Evolutionary conservation across 441 rosid species (phyloP), one percentile per base, ranked within the genome.

Genomic region (Eruca vesicaria): DNA sequence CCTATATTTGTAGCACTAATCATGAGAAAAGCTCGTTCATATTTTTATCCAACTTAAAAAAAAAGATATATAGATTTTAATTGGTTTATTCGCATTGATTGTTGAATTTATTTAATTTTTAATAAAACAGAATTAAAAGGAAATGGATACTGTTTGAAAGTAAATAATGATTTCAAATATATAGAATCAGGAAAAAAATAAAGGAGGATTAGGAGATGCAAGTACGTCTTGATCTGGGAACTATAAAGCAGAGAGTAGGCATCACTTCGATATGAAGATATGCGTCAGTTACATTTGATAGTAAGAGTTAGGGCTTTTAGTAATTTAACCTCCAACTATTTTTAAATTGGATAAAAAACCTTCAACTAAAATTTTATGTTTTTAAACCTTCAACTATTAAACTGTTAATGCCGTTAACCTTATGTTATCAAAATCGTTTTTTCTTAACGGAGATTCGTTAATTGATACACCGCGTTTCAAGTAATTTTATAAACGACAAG

Each of bases 1-100:
- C 76, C 66, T 59, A 71, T 9, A 65, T 48, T 70, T 77, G 76
- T 29, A 14, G 67, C 70, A 70, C 48, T 52, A 77, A 59, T 65
- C 76, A 36, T 71, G 41, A 76, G 45, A 55, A 57, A 63, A 55
- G 70, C 70, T 15, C 65, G 20, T 31, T 55, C 74, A 38, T 43
- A 69, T 62, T 56, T 48, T 59, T 9, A 19, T 75, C 4, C 7
- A 28, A 2, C 6, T 6, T 50, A n/a, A n/a, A n/a, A n/a, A n/a
- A n/a, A 10, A 48, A 12, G 6, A 61, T 12, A 60, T n/a, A 52
- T 12, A 50, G 56, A 50, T 50, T 26, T 9, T 52, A 23, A 50
- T 18, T 67, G 19, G 53, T 16, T 48, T 43, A 32, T 57, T 41
- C 63, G 56, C 38, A 55, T 19, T 61, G 26, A 50, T 9, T 18